These are phyloP conservation scores for Trypanosoma theileri DNA, from an alignment of 208 protist genomes.

Conservation along the genomic window DNA sequence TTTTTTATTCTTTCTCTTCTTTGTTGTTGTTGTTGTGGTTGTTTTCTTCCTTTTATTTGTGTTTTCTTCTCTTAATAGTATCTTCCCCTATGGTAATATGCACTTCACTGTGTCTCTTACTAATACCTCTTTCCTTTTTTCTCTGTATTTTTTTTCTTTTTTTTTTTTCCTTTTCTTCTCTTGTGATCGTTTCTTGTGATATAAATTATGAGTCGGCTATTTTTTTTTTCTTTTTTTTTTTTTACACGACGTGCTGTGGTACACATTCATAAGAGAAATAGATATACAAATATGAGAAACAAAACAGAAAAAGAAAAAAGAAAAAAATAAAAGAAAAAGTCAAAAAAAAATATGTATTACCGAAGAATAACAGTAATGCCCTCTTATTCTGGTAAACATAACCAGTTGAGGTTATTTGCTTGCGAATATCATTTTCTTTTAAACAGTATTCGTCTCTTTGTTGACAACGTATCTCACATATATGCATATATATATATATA, in stretches of 20 bases:
- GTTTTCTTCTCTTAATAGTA: conserved; percentile 6
- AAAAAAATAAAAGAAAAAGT: conserved; percentile 6
- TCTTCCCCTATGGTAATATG: too few relatives aligned
- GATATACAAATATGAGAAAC: neutral
- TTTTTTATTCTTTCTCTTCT: conserved; percentile 5
- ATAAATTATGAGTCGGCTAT: neutral
- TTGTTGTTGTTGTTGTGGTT: neutral
- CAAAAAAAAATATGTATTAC: neutral
- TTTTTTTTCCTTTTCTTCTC: conserved; percentile 20
- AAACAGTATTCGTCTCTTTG: too few relatives aligned
- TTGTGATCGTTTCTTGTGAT: neutral
- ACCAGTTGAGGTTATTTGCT: too few relatives aligned
- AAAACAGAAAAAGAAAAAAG: conserved; percentile 32
- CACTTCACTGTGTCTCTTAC: too few relatives aligned
- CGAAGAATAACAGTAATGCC: conserved; percentile 14
- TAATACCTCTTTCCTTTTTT: neutral
- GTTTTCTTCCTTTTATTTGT: conserved; percentile 1
- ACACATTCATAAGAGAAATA: neutral
- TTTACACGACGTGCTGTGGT: neutral
- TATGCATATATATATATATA: too few relatives aligned
- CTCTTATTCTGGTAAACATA: conserved; percentile 2
- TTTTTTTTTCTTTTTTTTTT: neutral
- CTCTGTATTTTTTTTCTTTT: neutral
- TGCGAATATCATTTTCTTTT: too few relatives aligned
- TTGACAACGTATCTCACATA: too few relatives aligned